Evolutionary conservation across 306 rosid genomes (phyloP), one percentile per base, ranked within the genome.

Genomic region (Cicer pinnatifidum): DNA sequence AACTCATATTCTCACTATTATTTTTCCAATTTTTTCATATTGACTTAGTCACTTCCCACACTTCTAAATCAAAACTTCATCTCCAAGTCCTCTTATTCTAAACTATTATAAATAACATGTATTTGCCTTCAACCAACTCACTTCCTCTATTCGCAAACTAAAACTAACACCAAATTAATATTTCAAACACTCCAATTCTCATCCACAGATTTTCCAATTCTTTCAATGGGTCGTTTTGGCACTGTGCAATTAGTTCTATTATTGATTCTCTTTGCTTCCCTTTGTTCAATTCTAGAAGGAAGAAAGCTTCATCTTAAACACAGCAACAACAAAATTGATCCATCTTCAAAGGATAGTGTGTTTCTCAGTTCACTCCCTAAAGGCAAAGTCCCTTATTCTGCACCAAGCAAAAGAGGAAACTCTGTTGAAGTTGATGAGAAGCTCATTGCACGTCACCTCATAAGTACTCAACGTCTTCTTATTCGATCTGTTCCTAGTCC

Each of bases 401-500:
- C 96, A 0, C 99, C 99, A 7, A 91, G 91, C 86, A 86, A 67
- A 67, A 91, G 77, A 73, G 97, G 93, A 0, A 89, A 94, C 47
- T 83, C 90, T 19, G 28, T 50, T 7, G 85, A 81, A 13, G 70
- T 84, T 41, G 76, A 88, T 59, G 87, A 88, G 45, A 89, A 89
- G 71, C 98, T 89, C 83, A 59, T 84, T 38, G 84, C 78, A 0
- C 92, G 95, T 6, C 96, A 88, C 69, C 97, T 91, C 47, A 81
- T 78, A 3, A 44, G 38, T 69, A 6, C 63, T 5, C 77, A 92
- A 11, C 87, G 88, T 17, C 0, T 69, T 81, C 70, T 69, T 78
- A 80, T 86, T 1, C 71, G 67, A 69, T 89, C 98, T 51, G 89
- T 91, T 60, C 98, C 98, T 0, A 93, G 96, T 85, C 97, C 98